Conservation (phyloP, 208 protist genomes). For the Trypanosoma caninum region DNA sequence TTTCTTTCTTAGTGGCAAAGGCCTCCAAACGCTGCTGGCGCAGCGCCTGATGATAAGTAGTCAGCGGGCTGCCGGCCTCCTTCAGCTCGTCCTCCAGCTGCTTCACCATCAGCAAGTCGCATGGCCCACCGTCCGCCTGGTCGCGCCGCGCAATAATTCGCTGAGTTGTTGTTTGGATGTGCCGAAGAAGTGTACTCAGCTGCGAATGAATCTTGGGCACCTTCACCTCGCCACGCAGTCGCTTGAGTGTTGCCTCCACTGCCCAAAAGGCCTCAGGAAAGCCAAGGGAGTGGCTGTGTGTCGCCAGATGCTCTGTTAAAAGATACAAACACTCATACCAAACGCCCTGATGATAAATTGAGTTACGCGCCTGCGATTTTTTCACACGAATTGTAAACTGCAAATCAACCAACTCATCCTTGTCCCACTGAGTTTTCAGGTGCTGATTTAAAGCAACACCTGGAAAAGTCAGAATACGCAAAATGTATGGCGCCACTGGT, state of each 20-base stretch:
- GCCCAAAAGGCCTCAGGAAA: conserved; percentile 94
- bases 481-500: conserved; percentile 89
- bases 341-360: conserved; percentile 64
- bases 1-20: conserved; percentile 65
- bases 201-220: conserved; percentile 76
- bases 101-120: conserved; percentile 74
- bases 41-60: conserved; percentile 62
- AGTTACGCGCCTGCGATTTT: conserved; percentile 77
- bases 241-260: conserved; percentile 81
- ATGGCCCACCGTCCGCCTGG: conserved; percentile 73
- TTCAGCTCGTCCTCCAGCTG: conserved; percentile 75
- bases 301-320: conserved; percentile 84
- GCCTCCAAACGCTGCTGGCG: conserved; percentile 75
- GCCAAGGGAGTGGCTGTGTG: conserved; percentile 82
- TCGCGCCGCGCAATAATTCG: conserved; percentile 68
- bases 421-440: conserved; percentile 22
- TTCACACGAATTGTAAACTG: conserved; percentile 90
- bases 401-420: conserved; percentile 58
- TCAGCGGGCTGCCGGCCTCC: conserved; percentile 46
- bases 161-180: conserved; percentile 69
- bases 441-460: conserved; percentile 63
- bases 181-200: conserved; percentile 67
- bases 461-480: conserved; percentile 91
- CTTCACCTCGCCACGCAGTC: conserved; percentile 78
- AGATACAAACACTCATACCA: conserved; percentile 85